phyloP scores from a whole-genome alignment of 176 grass and related monocot genomes.

The Phoenix dactylifera region DNA sequence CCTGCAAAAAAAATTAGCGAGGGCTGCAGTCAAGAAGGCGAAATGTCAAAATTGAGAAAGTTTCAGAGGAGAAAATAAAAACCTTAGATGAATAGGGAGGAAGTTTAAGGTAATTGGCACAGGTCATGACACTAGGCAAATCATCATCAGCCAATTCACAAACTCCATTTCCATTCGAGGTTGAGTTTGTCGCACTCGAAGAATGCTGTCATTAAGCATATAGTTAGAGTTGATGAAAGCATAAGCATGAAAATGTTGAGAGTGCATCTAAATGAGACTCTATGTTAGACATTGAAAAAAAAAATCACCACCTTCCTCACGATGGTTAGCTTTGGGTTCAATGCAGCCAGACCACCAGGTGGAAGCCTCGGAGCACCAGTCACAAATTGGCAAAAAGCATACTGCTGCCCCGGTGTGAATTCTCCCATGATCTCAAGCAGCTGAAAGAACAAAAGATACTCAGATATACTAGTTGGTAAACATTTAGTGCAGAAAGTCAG shows the following conservation, averaged over 20 bases:
- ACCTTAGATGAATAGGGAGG: slow-evolving; percentile 91
- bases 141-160: slow-evolving; percentile 64
- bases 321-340: slow-evolving; percentile 81
- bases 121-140: slow-evolving; percentile 94
- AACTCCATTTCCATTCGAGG: slow-evolving; percentile 42
- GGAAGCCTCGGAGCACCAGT: slow-evolving; percentile 88
- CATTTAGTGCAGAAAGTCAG: no score
- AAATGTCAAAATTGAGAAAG: neutral
- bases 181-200: slow-evolving; percentile 25
- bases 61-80: slow-evolving; percentile 15
- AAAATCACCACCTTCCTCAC: slow-evolving; percentile 60
- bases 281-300: no score
- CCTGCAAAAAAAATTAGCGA: slow-evolving; percentile 28
- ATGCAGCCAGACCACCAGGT: slow-evolving; percentile 73
- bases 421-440: slow-evolving; percentile 83
- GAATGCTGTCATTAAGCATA: slow-evolving; percentile 38
- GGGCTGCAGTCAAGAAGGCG: neutral
- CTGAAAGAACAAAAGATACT: slow-evolving; percentile 28
- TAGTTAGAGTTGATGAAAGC: no score
- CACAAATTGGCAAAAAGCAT: slow-evolving; percentile 87
- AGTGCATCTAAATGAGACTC: no score
- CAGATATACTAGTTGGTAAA: slow-evolving; percentile 1
- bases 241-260: no score
- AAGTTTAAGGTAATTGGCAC: slow-evolving; percentile 91
- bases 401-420: slow-evolving; percentile 70